Conservation (phyloP, 2,329 filamentous ascomycete genomes). For the Aspergillus caelatus region DNA sequence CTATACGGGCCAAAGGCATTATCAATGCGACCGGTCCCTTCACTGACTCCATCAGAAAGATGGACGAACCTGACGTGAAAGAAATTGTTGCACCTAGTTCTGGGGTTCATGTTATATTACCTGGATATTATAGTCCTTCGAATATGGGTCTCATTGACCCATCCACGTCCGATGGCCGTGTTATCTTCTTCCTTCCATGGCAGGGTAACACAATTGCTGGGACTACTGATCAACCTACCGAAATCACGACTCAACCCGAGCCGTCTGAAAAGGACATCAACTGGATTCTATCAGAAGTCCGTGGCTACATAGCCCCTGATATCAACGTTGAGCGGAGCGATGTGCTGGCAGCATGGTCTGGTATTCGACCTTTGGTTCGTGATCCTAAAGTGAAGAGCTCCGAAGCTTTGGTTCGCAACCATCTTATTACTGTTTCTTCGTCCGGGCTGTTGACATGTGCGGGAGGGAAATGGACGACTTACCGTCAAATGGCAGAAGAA, state of each 20-base stretch:
- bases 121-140: conserved; percentile 81
- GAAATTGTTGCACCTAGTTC: conserved; percentile 85
- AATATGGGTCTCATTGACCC: conserved; percentile 90
- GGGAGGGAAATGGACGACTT: conserved; percentile 91
- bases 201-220: conserved; percentile 91
- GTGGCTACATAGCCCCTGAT: conserved; percentile 78
- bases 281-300: conserved; percentile 84
- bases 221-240: conserved; percentile 78
- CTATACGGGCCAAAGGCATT: conserved; percentile 75
- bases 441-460: conserved; percentile 83
- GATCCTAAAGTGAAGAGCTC: conserved; percentile 85
- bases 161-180: conserved; percentile 81
- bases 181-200: conserved; percentile 93
- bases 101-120: conserved; percentile 83
- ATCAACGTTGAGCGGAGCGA: conserved; percentile 84
- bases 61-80: conserved; percentile 72
- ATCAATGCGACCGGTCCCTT: conserved; percentile 91
- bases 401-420: conserved; percentile 84
- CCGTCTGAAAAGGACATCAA: conserved; percentile 82
- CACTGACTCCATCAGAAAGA: conserved; percentile 80
- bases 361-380: conserved; percentile 82
- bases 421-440: conserved; percentile 76
- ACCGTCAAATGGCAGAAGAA: conserved; percentile 90
- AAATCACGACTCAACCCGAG: conserved; percentile 72
- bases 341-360: conserved; percentile 88